These are phyloP conservation scores for Brettanomyces naardenensis DNA, from an alignment of 805 yeast species.

Conservation along the genomic window DNA sequence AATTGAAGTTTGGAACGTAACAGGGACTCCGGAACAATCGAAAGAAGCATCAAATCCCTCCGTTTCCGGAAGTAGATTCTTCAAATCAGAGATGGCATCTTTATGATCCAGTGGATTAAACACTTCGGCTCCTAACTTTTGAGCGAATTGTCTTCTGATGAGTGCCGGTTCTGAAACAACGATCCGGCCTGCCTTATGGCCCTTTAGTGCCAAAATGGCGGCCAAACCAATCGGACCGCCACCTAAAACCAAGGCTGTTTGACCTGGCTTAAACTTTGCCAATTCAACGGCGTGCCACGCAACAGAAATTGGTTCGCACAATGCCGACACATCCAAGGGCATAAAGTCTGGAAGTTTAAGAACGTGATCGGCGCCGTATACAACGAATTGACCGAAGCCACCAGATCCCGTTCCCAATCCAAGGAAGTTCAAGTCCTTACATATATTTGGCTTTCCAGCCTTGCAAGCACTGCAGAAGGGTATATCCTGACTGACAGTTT, in stretches of 20 bases:
- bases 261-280: slow-evolving; percentile 35
- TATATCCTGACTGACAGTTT: slow-evolving; percentile 18
- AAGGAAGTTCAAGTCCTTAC: slow-evolving; percentile 33
- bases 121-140: slow-evolving; percentile 36
- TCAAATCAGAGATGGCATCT: slow-evolving; percentile 29
- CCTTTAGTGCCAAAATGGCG: slow-evolving; percentile 45
- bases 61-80: slow-evolving; percentile 30
- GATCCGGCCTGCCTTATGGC: slow-evolving; percentile 38
- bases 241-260: slow-evolving; percentile 44
- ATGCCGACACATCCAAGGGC: slow-evolving; percentile 34
- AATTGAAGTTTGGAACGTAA: slow-evolving; percentile 45
- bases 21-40: slow-evolving; percentile 49
- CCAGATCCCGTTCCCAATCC: slow-evolving; percentile 48
- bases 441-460: slow-evolving; percentile 37
- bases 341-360: slow-evolving; percentile 24
- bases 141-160: slow-evolving; percentile 55
- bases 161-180: slow-evolving; percentile 57
- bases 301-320: slow-evolving; percentile 51
- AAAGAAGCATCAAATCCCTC: slow-evolving; percentile 42
- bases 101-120: slow-evolving; percentile 42
- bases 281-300: slow-evolving; percentile 53
- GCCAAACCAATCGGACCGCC: slow-evolving; percentile 61
- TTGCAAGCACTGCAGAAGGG: slow-evolving; percentile 34
- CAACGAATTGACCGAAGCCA: slow-evolving; percentile 33
- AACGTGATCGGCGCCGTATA: slow-evolving; percentile 29